Base-by-base conservation (phyloP, 78 protist genomes). In the Monosiga brevicollis region DNA sequence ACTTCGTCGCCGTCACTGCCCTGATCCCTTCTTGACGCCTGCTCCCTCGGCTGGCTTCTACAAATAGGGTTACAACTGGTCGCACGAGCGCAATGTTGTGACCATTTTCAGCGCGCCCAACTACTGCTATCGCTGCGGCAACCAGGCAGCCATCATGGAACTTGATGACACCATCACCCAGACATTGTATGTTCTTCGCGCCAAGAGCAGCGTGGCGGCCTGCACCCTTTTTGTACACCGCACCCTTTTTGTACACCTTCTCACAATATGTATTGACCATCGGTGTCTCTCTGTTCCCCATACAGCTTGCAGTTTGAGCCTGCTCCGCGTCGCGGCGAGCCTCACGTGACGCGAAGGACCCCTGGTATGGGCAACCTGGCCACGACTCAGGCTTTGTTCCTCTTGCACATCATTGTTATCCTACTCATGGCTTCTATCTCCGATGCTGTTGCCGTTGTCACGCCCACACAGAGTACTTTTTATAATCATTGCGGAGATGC, bases 91-190 rank as follows among this genome's bases (percentile, higher is more conserved):
- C 70, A 87, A 92, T 62, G 97, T 91, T 0, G 92, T 95, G 82
- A 96, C 97, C 43, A 91, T 98, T 78, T 98, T 98, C 85, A 82
- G 92, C 1, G 99, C 99, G 11, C 99, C 99, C 6, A 97, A 98
- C 92, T 98, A 98, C 90, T 97, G 99, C 79, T 94, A 95, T 81
- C 89, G 99, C 43, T 98, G 99, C 84, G 99, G 98, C 41, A 95
- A 95, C 83, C 95, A 93, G 80, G 98, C 98, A 1, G 96, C 97
- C 32, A 93, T 95, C 32, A 90, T 95, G 94, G 98, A 95, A 54
- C 82, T 95, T 38, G 98, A 95, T 73, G 97, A 96, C 76, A 84
- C 89, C 72, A 85, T 96, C 90, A 90, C 90, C 78, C 87, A 91
- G 76, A 91, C 89, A 49, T 94, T 94, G 93, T 93, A 71, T 0